Base-by-base conservation (phyloP, 371 early-diverging fungal species). In the Chytridium lagenaria region DNA sequence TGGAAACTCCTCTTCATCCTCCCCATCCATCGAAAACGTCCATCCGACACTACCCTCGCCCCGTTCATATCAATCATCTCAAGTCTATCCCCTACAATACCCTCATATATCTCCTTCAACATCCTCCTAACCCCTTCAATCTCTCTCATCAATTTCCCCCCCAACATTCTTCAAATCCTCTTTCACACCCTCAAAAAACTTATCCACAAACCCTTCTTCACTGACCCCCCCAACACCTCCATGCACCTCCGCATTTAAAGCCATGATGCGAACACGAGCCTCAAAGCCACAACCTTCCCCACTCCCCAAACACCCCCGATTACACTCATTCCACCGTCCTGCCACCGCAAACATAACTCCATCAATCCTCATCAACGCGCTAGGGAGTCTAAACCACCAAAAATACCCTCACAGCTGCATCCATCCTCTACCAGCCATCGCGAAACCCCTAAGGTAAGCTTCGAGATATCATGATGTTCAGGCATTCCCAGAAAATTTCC, bases 241-340 rank as follows among this genome's bases (percentile, higher is more conserved):
- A 1, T 95, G 94, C 19, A 91, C 77, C 70, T 93, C 94, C 12
- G 95, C 92, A 81, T 96, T 96, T 66, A 97, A 84, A 38, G 91
- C 89, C 79, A 96, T 84, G 84, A 94, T 91, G 94, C 89, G 65
- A 92, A 92, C 31, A 92, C 89, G 10, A 97, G 90, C 73, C 90
- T 91, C 73, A 90, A 87, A 0, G 89, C 88, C 78, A 89, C 86
- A 2, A 37, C 26, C 19, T 15, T 26, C 55, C 5, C 30, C 44
- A 3, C 44, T 44, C 26, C 66, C 66, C 36, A 66, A 66, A 2
- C 5, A 37, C 16, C 30, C 40, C 36, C 40, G 39, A 37, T 66
- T 66, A 40, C 66, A 66, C 2, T 2, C 66, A 5, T 2, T 33
- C 73, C 93, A 98, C 69, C 91, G 90, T 57, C 88, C 85, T 2